Conservation (phyloP, 768 basidiomycete genomes). For the Xerocomellus chrysenteron region DNA sequence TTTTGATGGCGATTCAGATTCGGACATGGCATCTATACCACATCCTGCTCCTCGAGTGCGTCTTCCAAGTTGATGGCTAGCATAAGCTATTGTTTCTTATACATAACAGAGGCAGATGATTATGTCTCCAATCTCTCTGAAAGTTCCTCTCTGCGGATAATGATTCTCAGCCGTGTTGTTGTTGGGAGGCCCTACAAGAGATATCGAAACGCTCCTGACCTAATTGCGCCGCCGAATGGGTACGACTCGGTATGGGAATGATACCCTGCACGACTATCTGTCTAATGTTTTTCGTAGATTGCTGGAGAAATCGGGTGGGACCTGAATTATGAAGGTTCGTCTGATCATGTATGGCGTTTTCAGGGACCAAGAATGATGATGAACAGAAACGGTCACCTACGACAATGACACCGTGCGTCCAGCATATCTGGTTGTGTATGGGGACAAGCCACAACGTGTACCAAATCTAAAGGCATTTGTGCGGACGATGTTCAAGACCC, state of each 20-base stretch:
- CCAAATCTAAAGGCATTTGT: conserved; percentile 22
- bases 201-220: conserved; percentile 45
- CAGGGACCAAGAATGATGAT: not conserved
- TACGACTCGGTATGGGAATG: conserved; percentile 54
- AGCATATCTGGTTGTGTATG: conserved; percentile 65
- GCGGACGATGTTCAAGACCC: conserved; percentile 31
- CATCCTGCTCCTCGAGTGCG: conserved; percentile 64
- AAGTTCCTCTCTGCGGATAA: conserved; percentile 44
- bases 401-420: conserved; percentile 66
- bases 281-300: conserved; percentile 38
- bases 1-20: conserved; percentile 41
- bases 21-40: conserved; percentile 69
- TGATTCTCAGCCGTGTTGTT: conserved; percentile 62
- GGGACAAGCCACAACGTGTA: conserved; percentile 25
- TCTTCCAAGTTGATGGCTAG: not conserved
- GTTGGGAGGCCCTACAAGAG: conserved; percentile 57
- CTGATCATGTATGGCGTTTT: not conserved
- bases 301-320: conserved; percentile 62
- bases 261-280: not conserved
- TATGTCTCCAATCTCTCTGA: conserved; percentile 48
- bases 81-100: conserved; percentile 1
- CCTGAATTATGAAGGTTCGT: conserved; percentile 56
- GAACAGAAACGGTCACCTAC: conserved; percentile 63
- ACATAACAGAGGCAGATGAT: conserved; percentile 59
- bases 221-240: conserved; percentile 53